Conservation (phyloP, 495 filamentous ascomycete genomes). For the Aspergillus kassunensis region DNA sequence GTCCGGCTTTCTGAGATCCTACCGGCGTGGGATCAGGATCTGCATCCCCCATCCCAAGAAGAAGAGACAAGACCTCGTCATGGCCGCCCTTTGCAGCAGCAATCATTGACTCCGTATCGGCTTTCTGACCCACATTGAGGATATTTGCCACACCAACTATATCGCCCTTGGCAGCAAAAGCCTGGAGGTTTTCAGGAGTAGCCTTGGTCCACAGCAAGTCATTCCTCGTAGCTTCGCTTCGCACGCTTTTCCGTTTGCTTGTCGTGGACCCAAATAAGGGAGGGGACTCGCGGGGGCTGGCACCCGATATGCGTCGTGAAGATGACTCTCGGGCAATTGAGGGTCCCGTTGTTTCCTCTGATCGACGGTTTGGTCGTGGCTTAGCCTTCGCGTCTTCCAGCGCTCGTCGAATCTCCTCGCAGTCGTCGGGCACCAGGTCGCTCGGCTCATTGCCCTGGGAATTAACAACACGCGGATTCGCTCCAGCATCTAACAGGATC, state of each 20-base stretch:
- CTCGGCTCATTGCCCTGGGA: constrained; percentile 81
- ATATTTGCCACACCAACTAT: constrained; percentile 73
- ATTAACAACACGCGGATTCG: constrained; percentile 85
- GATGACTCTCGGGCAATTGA: constrained; percentile 53
- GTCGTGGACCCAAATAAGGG: constrained; percentile 35
- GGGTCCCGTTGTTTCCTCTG: constrained; percentile 54
- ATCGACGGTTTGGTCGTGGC: constrained; percentile 51
- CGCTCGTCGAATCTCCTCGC: constrained; percentile 49
- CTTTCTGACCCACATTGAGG: constrained; percentile 68
- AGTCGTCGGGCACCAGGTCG: constrained; percentile 75
- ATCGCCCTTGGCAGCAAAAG: constrained; percentile 80
- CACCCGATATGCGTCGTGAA: constrained; percentile 62
- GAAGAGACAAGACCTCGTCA: constrained; percentile 74
- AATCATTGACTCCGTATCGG: constrained; percentile 80
- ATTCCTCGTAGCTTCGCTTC: constrained; percentile 58
- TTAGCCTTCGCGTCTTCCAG: constrained; percentile 46
- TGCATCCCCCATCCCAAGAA: constrained; percentile 75
- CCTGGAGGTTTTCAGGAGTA: constrained; percentile 66
- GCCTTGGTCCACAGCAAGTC: constrained; percentile 59
- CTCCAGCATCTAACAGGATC: constrained; percentile 75
- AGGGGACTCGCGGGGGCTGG: constrained; percentile 63
- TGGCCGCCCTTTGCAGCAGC: constrained; percentile 92
- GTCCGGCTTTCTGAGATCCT: constrained; percentile 42
- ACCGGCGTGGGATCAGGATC: constrained; percentile 75
- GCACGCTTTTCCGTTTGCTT: constrained; percentile 50